Conservation (phyloP, 139 green algal species). For the Asterochloris erici region DNA sequence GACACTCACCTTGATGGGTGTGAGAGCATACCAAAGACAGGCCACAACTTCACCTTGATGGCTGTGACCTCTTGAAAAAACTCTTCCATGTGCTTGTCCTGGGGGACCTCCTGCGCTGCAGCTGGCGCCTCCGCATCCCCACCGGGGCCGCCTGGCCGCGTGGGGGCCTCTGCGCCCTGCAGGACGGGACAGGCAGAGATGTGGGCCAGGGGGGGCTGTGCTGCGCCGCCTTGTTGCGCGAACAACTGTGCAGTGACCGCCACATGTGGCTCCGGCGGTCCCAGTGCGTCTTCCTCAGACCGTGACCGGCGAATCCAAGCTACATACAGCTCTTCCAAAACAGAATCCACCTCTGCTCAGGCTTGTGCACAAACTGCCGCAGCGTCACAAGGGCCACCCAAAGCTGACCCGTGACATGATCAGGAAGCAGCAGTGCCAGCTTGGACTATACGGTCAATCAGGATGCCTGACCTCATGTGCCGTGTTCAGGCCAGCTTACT, state of each 20-base stretch:
- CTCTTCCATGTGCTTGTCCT: slow-evolving; percentile 61
- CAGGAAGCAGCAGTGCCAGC: too few species aligned
- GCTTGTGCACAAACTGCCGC: too few species aligned
- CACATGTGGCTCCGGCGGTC: too few species aligned
- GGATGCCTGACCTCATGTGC: too few species aligned
- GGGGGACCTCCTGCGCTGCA: slow-evolving; percentile 21
- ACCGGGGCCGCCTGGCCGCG: background rate
- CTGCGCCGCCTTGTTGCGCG: background rate
- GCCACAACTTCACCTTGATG: slow-evolving; percentile 46
- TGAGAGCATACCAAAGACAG: background rate
- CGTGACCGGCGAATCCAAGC: too few species aligned
- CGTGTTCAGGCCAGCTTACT: too few species aligned
- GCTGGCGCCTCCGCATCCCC: slow-evolving; percentile 22
- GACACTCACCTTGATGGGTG: background rate
- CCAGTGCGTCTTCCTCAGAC: too few species aligned
- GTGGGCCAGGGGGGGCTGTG: background rate
- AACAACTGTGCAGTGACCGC: background rate
- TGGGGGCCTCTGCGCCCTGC: slow-evolving; percentile 1
- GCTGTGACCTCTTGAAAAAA: slow-evolving; percentile 71
- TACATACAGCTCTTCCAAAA: too few species aligned
- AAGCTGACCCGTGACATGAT: too few species aligned
- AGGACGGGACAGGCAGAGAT: background rate
- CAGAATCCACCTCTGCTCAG: too few species aligned
- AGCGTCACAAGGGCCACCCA: too few species aligned
- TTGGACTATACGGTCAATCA: too few species aligned